Percentiles rank a stretch among this genome's conserved stretches.
These are phyloP conservation scores for Hysterium pulicare DNA, from an alignment of 2,329 filamentous ascomycete species.

Conservation along the genomic window DNA sequence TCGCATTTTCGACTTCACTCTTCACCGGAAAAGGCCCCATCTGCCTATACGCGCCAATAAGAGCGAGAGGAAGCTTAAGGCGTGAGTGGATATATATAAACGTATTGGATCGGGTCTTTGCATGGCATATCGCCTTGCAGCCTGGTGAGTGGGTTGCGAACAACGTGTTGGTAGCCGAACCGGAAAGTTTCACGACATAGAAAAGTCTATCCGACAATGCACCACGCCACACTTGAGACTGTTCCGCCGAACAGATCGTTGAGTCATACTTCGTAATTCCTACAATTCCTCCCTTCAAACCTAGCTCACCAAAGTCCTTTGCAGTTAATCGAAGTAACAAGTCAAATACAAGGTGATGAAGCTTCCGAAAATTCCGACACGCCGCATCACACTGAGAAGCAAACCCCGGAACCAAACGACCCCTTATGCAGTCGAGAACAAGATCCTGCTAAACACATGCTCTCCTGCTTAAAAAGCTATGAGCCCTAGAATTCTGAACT, in stretches of 20 bases:
- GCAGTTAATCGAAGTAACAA: too few relatives aligned
- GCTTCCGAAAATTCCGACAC: background rate
- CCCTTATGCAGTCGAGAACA: too few relatives aligned
- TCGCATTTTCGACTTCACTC: background rate
- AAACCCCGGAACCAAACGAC: background rate
- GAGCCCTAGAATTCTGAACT: background rate
- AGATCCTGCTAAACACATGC: background rate
- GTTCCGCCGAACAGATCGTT: background rate
- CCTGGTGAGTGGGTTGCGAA: background rate
- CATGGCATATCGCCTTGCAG: conserved; percentile 1
- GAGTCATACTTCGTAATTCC: conserved; percentile 1
- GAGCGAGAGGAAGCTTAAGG: background rate
- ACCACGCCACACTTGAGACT: background rate
- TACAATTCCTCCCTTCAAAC: background rate
- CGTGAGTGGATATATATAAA: background rate
- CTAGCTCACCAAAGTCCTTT: too few relatives aligned
- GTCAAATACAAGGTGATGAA: background rate
- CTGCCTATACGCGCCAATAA: background rate
- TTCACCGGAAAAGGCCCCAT: conserved; percentile 2
- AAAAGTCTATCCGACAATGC: background rate
- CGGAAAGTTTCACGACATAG: background rate
- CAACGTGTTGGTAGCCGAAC: background rate
- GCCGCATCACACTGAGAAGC: background rate
- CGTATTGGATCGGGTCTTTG: background rate
- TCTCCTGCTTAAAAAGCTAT: background rate